phyloP scores from a whole-genome alignment of 108 stramenopile genomes.

The Aurantiochytrium sp. region DNA sequence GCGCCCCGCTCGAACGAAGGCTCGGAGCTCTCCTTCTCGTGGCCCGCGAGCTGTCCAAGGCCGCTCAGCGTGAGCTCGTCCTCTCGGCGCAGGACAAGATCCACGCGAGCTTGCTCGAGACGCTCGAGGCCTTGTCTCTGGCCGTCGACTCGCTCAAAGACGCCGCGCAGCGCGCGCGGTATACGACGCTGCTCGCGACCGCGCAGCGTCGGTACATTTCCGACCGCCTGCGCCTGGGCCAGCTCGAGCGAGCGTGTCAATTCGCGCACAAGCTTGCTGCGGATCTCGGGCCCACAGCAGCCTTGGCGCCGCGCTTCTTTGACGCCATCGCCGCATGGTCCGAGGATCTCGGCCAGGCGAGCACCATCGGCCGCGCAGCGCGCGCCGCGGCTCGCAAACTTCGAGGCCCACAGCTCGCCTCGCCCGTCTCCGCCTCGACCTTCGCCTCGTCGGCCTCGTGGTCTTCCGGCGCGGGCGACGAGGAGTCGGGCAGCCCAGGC shows the following conservation, averaged over 20 bases:
- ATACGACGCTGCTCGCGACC: background rate
- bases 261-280: background rate
- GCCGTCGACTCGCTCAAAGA: background rate
- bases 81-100: background rate
- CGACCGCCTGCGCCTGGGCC: background rate
- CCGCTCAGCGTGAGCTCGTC: background rate
- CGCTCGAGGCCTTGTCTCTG: background rate
- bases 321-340: background rate
- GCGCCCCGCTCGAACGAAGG: background rate
- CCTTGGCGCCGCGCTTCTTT: background rate
- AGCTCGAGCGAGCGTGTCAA: conserved; percentile 2
- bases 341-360: background rate
- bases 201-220: background rate
- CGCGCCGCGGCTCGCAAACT: too few relatives aligned
- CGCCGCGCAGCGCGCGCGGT: background rate
- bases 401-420: too few relatives aligned
- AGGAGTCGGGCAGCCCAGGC: too few relatives aligned
- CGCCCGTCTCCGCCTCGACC: too few relatives aligned
- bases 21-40: background rate
- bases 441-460: too few relatives aligned
- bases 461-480: too few relatives aligned
- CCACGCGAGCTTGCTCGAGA: background rate
- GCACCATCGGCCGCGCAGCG: too few relatives aligned
- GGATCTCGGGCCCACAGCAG: background rate
- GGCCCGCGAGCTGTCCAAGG: background rate